phyloP scores from a whole-genome alignment of 2,329 filamentous ascomycete species.

The Diaporthe sp. region DNA sequence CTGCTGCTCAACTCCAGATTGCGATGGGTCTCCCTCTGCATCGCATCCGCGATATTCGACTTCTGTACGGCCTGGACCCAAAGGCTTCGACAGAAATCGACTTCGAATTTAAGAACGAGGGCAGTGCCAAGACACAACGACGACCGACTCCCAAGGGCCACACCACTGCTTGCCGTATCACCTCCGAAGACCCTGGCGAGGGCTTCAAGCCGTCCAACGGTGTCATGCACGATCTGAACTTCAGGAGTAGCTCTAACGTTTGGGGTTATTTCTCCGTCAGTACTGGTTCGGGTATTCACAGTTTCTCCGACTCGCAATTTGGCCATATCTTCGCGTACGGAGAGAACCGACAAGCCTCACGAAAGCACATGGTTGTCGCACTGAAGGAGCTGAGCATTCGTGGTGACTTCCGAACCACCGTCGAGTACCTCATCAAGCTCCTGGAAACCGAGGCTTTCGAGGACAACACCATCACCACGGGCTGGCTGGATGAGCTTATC shows the following conservation, averaged over 20 bases:
- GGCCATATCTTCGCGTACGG: conserved; percentile 99
- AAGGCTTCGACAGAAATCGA: conserved; percentile 90
- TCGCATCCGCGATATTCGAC: conserved; percentile 94
- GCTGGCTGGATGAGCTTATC: conserved; percentile 98
- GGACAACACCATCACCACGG: conserved; percentile 98
- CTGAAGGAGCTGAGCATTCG: conserved; percentile 99
- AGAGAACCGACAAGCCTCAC: conserved; percentile 94
- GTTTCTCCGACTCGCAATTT: conserved; percentile 98
- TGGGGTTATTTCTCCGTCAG: conserved; percentile 99
- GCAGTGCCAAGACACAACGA: conserved; percentile 86
- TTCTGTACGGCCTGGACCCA: conserved; percentile 96
- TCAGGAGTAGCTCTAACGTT: conserved; percentile 97
- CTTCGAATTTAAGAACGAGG: conserved; percentile 93
- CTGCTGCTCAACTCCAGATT: conserved; percentile 97
- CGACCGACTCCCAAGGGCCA: conserved; percentile 95
- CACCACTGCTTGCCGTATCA: conserved; percentile 98
- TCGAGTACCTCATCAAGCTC: conserved; percentile 99
- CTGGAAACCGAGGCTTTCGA: conserved; percentile 98
- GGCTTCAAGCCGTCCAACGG: conserved; percentile 99
- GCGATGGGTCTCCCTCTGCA: conserved; percentile 98
- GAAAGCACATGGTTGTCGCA: conserved; percentile 99
- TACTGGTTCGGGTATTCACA: conserved; percentile 97
- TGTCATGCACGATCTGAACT: conserved; percentile 99
- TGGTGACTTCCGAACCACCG: conserved; percentile 98
- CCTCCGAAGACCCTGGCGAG: conserved; percentile 97